Base-by-base conservation (phyloP, 371 early-diverging fungal species). In the Saksenaea vasiformis region DNA sequence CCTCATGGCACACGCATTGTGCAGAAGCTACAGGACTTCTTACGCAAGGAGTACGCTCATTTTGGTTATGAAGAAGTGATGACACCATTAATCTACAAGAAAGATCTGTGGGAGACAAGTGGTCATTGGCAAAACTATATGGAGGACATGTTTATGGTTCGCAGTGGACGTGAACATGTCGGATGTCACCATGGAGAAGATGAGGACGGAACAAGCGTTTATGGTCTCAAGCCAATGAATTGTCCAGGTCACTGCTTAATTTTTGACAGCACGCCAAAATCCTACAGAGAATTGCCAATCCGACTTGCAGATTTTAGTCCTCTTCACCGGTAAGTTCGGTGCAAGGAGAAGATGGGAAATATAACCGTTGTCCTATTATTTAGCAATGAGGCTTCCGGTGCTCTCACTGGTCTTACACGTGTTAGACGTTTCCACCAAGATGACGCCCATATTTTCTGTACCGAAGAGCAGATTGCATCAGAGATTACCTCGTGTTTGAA, bases 201-300 rank as follows among this genome's bases (percentile, higher is more conserved):
- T 55, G 81, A 68, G 1, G 71, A 77, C 27, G 83, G 83, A 36
- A 87, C 92, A 47, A 88, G 84, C 41, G 71, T 86, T 1, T 88
- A 86, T 68, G 98, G 94, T 5, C 79, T 98, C 38, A 98, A 98
- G 69, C 98, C 99, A 10, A 98, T 98, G 99, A 98, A 98, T 72
- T 98, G 99, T 63, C 99, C 99, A 35, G 97, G 96, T 8, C 99
- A 98, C 68, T 98, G 98, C 74, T 67, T 98, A 58, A 85, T 98
- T 57, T 98, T 95, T 74, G 90, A 87, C 62, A 88, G 88, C 73
- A 83, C 87, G 5, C 88, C 87, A 14, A 86, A 91, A 19, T 95
- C 96, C 0, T 98, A 95, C 68, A 86, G 93, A 59, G 97, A 98
- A 67, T 77, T 98, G 55, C 99, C 99, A 5, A 79, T 97, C 24